Base-by-base conservation (phyloP, 2,329 filamentous ascomycete genomes). In the Talaromyces rugulosus region DNA sequence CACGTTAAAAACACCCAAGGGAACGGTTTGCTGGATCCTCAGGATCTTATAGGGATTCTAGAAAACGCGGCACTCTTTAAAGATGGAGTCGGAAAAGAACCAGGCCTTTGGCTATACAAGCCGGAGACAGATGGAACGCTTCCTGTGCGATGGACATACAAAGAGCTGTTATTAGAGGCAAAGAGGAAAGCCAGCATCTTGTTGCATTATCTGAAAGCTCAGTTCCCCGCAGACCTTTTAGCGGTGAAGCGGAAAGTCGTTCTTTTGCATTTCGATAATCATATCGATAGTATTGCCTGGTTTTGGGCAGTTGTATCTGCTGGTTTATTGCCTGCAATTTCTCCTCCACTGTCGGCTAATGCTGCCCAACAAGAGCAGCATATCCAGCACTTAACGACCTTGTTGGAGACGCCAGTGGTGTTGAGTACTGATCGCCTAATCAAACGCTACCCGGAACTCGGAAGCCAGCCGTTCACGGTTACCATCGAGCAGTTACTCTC, bases 241-340 rank as follows among this genome's bases (percentile, higher is more conserved):
- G 42, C 42, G 6, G 12, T 9, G 54, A 27, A 42, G 18, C 30
- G 54, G 12, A 56, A 34, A 56, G 36, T 61, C 3, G 30, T 62
- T 11, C 56, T 62, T 8, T 27, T 71, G 3, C 74, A 79, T 62
- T 74, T 79, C 36, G 67, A 76, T 23, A 66, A 68, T n/a, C 74
- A 79, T 40, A 56, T 67, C 53, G 73, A 80, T 28, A 72, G 68
- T 30, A 72, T 80, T 5, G 56, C 72, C 12, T 80, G 76, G 77
- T 76, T 79, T 60, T 81, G 78, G 78, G 67, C 75, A 2, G 69
- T 72, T 2, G 63, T 76, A 2, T 63, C 70, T n/a, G 76, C 76
- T 1, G 74, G 76, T 6, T 68, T 68, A 28, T 59, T 78, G 5
- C 78, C 77, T 5, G 73, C 70, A 16, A 71, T 78, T n/a, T 77